Percentiles rank a stretch among this genome's conserved stretches.
phyloP scores from a whole-genome alignment of 495 filamentous ascomycete genomes.

The Aspergillus ellipticus region DNA sequence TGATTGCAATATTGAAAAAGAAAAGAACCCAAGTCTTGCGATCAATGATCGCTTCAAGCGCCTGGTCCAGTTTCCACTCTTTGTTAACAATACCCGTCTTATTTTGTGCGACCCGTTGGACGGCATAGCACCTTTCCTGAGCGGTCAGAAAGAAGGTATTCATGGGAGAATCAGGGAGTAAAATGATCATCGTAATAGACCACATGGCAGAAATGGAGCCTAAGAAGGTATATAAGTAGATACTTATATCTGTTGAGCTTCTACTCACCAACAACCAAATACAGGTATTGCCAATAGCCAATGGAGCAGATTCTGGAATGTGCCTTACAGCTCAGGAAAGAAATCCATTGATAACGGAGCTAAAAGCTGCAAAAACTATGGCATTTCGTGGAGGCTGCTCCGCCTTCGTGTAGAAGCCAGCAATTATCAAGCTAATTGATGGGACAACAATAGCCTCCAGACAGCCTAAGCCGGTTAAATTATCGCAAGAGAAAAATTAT shows the following conservation, averaged over 20 bases:
- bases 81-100: constrained; percentile 52
- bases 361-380: constrained; percentile 25
- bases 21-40: constrained; percentile 31
- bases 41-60: constrained; percentile 39
- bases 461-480: constrained; percentile 10
- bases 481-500: too few relatives aligned
- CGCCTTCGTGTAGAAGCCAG: constrained; percentile 29
- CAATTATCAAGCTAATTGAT: constrained; percentile 22
- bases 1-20: constrained; percentile 23
- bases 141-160: constrained; percentile 35
- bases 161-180: constrained; percentile 43
- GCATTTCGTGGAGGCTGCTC: constrained; percentile 24
- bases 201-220: constrained; percentile 31
- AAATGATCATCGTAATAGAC: constrained; percentile 21
- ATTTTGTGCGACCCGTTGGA: constrained; percentile 48
- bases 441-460: constrained; percentile 15
- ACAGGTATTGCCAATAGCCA: constrained; percentile 52
- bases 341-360: constrained; percentile 46
- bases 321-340: constrained; percentile 52
- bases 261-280: constrained; percentile 23
- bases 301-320: constrained; percentile 35
- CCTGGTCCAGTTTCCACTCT: constrained; percentile 47
- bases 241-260: neutral
- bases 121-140: constrained; percentile 38
- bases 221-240: neutral